phyloP scores from a whole-genome alignment of 176 grass and related monocot species.

The Secale cereale region DNA sequence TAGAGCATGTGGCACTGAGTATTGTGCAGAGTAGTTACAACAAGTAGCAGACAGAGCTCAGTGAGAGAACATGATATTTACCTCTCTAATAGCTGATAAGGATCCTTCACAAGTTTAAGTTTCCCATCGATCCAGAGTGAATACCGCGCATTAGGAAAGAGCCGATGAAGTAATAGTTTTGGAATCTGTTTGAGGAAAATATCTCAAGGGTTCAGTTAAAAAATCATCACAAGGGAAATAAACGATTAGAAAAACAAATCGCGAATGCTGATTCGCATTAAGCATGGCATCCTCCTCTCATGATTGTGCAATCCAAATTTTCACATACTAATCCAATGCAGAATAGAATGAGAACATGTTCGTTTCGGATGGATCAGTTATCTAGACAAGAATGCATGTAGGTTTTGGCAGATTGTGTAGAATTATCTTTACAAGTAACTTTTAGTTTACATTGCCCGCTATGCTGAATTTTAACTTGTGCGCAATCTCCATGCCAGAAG shows the following conservation, averaged over 20 bases:
- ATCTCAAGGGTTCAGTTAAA: not conserved
- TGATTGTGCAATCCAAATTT: slow-evolving; percentile 2
- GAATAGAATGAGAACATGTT: slow-evolving; percentile 7
- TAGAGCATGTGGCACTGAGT: slow-evolving; percentile 2
- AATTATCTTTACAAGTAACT: slow-evolving; percentile 17
- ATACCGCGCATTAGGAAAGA: slow-evolving; percentile 81
- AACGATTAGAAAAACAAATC: slow-evolving; percentile 6
- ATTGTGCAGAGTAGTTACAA: slow-evolving; percentile 28
- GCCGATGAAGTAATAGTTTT: slow-evolving; percentile 91
- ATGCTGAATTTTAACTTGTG: not conserved
- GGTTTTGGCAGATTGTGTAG: not conserved
- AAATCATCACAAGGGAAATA: not conserved
- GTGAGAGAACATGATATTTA: slow-evolving; percentile 28
- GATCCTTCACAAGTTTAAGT: slow-evolving; percentile 88
- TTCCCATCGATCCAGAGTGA: slow-evolving; percentile 99
- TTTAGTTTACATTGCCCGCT: not conserved
- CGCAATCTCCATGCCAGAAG: not conserved
- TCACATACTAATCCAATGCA: slow-evolving; percentile 7
- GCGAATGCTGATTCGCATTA: not conserved
- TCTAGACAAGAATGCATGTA: slow-evolving; percentile 4
- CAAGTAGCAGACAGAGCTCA: not conserved
- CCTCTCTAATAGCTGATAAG: slow-evolving; percentile 94
- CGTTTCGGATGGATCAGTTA: not conserved
- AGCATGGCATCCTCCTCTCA: not conserved
- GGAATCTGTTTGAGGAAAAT: slow-evolving; percentile 61